Evolutionary conservation across 352 stramenopile species (phyloP).

Genomic region (Globisporangium rhizosaccharum): DNA sequence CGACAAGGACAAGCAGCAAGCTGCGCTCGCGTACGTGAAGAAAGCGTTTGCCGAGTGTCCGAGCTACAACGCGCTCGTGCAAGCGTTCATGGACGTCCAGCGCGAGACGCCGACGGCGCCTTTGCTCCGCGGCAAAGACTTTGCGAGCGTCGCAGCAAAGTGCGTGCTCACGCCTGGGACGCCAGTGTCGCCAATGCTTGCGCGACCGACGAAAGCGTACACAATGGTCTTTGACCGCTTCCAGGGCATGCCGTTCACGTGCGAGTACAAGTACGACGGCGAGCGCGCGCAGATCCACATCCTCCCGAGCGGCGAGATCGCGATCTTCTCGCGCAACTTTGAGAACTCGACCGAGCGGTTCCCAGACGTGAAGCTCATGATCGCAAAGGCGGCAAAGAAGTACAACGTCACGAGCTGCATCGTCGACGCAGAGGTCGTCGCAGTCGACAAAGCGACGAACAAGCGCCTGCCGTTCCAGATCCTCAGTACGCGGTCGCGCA

Average conservation of each 20-base stretch:
- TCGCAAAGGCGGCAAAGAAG: constrained; percentile 49
- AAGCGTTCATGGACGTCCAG: constrained; percentile 78
- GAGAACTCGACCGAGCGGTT: constrained; percentile 98
- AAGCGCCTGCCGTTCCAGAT: constrained; percentile 99
- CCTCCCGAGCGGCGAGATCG: constrained; percentile 79
- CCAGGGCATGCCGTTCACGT: constrained; percentile 94
- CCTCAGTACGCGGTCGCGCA: constrained; percentile 95
- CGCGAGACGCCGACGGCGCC: constrained; percentile 28
- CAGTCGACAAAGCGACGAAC: constrained; percentile 93
- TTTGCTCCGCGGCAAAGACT: constrained; percentile 50
- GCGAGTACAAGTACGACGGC: constrained; percentile 99
- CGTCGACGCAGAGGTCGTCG: constrained; percentile 98
- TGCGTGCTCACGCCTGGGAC: constrained; percentile 95
- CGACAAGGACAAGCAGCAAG: constrained; percentile 85
- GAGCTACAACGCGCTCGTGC: constrained; percentile 93
- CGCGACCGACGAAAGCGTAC: constrained; percentile 95
- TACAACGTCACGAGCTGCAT: constrained; percentile 86
- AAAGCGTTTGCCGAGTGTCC: constrained; percentile 97
- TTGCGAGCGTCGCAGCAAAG: constrained; percentile 44
- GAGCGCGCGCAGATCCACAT: constrained; percentile 97
- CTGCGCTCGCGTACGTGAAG: constrained; percentile 93
- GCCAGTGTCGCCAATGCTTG: constrained; percentile 98
- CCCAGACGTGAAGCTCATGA: constrained; percentile 84
- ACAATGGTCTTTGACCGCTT: constrained; percentile 97
- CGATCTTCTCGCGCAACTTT: constrained; percentile 98